Evolutionary conservation across 768 basidiomycete genomes (phyloP).

Genomic region (Russula abietina): DNA sequence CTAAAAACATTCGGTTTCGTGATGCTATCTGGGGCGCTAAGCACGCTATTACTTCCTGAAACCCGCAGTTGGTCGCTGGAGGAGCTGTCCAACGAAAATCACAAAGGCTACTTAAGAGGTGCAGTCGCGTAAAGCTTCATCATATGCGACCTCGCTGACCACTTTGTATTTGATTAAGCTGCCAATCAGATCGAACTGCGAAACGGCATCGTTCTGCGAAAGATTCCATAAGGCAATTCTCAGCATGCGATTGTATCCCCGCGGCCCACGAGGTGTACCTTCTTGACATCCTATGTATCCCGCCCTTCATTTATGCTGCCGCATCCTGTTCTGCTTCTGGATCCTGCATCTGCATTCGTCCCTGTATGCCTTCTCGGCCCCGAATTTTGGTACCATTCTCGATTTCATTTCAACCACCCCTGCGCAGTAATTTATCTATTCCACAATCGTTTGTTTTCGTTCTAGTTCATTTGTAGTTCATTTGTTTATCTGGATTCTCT

Average conservation of each 20-base stretch:
- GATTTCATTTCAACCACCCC: not conserved
- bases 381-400: not conserved
- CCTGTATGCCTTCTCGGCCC: not conserved
- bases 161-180: not conserved
- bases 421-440: constrained; percentile 14
- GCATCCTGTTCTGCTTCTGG: not conserved
- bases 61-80: constrained; percentile 36
- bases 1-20: constrained; percentile 43
- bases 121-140: not conserved
- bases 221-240: not conserved
- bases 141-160: not conserved
- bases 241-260: not conserved
- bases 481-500: not conserved
- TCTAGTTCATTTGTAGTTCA: too few species aligned
- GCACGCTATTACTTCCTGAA: constrained; percentile 41
- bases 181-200: constrained; percentile 20
- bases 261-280: not conserved
- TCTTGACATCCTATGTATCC: not conserved
- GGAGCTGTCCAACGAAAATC: constrained; percentile 35
- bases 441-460: not conserved
- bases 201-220: constrained; percentile 22
- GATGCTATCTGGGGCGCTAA: constrained; percentile 40
- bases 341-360: not conserved
- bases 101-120: constrained; percentile 32
- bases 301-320: not conserved